phyloP scores from a whole-genome alignment of 148 eudicot species.

The Vaccinium myrtillus region DNA sequence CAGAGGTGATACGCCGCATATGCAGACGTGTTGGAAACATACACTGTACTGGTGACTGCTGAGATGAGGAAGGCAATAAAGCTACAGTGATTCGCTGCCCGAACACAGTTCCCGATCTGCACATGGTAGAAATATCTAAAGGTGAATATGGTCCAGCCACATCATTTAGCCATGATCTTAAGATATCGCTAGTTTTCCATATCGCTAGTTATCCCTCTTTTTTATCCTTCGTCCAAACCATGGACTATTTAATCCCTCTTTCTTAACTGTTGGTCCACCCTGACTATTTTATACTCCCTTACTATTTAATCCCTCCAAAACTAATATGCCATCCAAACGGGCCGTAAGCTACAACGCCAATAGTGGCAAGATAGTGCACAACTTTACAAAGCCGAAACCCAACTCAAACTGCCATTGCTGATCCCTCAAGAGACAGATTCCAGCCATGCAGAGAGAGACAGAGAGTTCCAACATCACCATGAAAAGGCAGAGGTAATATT shows the following conservation, averaged over 20 bases:
- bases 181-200: neutral
- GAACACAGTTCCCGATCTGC: slow-evolving; percentile 98
- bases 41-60: slow-evolving; percentile 63
- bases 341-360: neutral
- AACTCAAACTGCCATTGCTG: neutral
- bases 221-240: too few species aligned
- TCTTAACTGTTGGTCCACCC: too few species aligned
- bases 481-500: neutral
- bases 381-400: neutral
- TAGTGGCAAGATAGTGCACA: neutral
- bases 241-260: too few species aligned
- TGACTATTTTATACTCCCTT: too few species aligned
- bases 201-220: too few species aligned
- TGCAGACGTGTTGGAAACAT: slow-evolving; percentile 55
- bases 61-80: slow-evolving; percentile 75
- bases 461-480: neutral
- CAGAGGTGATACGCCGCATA: slow-evolving; percentile 43
- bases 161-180: neutral
- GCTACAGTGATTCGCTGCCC: slow-evolving; percentile 72
- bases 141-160: neutral
- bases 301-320: too few species aligned
- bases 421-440: too few species aligned
- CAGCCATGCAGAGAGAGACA: too few species aligned
- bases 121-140: slow-evolving; percentile 4
- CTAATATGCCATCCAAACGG: too few species aligned